A percentile compares a stretch with the other conserved stretches of the same genome.
These are phyloP conservation scores for Rhizopogon roseolus DNA, from an alignment of 768 basidiomycete species.

Conservation along the genomic window DNA sequence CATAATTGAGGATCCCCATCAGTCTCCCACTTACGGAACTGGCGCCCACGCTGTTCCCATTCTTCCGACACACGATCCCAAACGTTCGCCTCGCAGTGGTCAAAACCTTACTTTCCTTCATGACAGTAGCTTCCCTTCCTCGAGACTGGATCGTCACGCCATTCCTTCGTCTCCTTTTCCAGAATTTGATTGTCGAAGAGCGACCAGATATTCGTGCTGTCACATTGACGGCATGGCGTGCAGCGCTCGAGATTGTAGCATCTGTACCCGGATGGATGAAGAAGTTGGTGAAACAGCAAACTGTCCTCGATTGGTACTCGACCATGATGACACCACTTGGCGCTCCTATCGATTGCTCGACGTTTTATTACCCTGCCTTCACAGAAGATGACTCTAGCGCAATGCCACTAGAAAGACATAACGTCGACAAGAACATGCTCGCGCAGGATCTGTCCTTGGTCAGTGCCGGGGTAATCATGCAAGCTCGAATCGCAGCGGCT, in stretches of 20 bases:
- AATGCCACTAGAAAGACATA: slow-evolving; percentile 61
- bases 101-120: slow-evolving; percentile 82
- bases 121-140: slow-evolving; percentile 69
- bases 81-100: slow-evolving; percentile 92
- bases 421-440: slow-evolving; percentile 95
- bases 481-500: slow-evolving; percentile 75
- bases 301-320: slow-evolving; percentile 80
- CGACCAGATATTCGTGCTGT: slow-evolving; percentile 75
- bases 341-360: slow-evolving; percentile 59
- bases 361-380: slow-evolving; percentile 64
- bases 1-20: slow-evolving; percentile 3
- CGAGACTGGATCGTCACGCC: slow-evolving; percentile 75
- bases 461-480: slow-evolving; percentile 66
- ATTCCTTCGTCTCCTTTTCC: slow-evolving; percentile 83
- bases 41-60: slow-evolving; percentile 87
- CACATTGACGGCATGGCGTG: slow-evolving; percentile 70
- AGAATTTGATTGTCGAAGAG: slow-evolving; percentile 92
- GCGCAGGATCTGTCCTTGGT: slow-evolving; percentile 85
- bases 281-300: slow-evolving; percentile 48
- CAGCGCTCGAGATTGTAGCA: slow-evolving; percentile 56
- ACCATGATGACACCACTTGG: slow-evolving; percentile 90
- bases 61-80: slow-evolving; percentile 95
- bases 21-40: slow-evolving; percentile 81
- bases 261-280: slow-evolving; percentile 44
- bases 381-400: slow-evolving; percentile 40